These are phyloP conservation scores for Kluyveromyces dobzhanskii DNA, from an alignment of 805 yeast species.

Conservation along the genomic window DNA sequence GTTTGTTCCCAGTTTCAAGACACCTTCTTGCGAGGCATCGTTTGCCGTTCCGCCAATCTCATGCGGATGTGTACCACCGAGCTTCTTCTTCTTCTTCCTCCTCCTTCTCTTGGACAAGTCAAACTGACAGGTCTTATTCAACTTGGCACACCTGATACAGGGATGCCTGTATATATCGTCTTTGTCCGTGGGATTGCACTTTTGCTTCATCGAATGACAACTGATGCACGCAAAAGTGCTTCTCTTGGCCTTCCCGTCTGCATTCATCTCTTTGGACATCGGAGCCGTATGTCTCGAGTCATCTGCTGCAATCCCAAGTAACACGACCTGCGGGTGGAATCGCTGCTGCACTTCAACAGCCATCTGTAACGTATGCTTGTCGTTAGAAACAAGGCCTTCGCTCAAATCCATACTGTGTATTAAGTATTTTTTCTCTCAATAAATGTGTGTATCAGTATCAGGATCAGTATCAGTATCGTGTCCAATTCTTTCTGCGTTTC, in stretches of 20 bases:
- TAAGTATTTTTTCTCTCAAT: too few species aligned
- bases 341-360: conserved; percentile 1
- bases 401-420: too few species aligned
- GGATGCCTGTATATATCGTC: conserved; percentile 47
- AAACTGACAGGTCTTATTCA: conserved; percentile 56
- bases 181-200: conserved; percentile 59
- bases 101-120: conserved; percentile 55
- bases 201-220: conserved; percentile 77
- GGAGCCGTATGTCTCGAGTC: conserved; percentile 20
- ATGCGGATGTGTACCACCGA: too few species aligned
- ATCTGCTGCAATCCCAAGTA: conserved; percentile 18
- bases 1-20: too few species aligned
- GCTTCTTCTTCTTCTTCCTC: conserved; percentile 24
- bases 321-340: conserved; percentile 6
- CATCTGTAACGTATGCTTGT: neutral
- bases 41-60: too few species aligned
- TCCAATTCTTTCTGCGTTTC: too few species aligned
- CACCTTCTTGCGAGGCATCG: too few species aligned
- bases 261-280: conserved; percentile 14
- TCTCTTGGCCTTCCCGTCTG: conserved; percentile 24
- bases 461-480: too few species aligned
- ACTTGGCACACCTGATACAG: conserved; percentile 65
- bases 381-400: too few species aligned
- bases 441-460: too few species aligned
- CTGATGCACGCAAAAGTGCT: conserved; percentile 29